Base-by-base conservation (phyloP, 306 rosid species). In the Hippophae rhamnoides region DNA sequence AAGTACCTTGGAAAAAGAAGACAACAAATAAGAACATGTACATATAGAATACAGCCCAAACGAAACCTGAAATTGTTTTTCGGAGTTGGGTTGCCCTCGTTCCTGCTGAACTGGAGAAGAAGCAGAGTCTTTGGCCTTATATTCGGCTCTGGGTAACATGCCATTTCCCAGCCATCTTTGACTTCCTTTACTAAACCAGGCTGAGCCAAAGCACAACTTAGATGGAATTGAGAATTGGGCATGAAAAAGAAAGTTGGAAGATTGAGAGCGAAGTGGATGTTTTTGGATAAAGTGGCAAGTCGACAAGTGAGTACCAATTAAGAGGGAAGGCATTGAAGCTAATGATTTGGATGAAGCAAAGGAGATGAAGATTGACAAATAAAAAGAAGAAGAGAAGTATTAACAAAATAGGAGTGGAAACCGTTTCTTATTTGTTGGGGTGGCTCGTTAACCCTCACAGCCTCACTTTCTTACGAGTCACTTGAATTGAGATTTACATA, bases 141-240 rank as follows among this genome's bases (percentile, higher is more conserved):
- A 92, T 72, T 83, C 88, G 41, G 92, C 96, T 57, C 93, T 81
- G 47, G 76, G 86, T 75, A 85, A 70, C 40, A 85, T 70, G 62
- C 53, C 65, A 75, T 67, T 62, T 26, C 85, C 72, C 12, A 69
- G 87, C 62, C 74, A 76, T 46, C 77, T 78, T 47, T 79, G 44
- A 67, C 65, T 68, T 63, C 74, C 61, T 54, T 47, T 38, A 72
- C 72, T 67, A 68, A 62, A 64, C 48, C 60, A 60, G 62, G 86
- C 69, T 12, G 76, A 73, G 13, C 70, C 79, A 63, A 67, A 76
- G 57, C 76, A 61, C 67, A 70, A 66, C 44, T 9, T 78, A 43
- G 72, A 65, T 45, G 62, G 68, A 45, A 65, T 53, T 10, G 74
- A 69, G 54, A 61, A 47, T 27, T 79, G 78, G 43, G 78, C 25